phyloP scores from a whole-genome alignment of 768 basidiomycete species.

The Leccinellum albellum region DNA sequence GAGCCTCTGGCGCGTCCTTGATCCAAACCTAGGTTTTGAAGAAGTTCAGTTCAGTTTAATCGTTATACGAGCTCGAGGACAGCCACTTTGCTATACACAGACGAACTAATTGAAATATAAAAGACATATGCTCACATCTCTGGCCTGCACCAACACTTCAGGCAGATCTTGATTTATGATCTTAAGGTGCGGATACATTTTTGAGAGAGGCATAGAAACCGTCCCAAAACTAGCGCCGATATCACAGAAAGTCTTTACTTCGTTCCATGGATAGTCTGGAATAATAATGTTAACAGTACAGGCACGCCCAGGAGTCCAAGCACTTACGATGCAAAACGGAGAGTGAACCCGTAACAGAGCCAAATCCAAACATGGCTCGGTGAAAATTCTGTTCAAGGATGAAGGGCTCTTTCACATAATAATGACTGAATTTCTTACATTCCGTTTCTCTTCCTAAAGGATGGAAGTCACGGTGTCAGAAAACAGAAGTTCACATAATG shows the following conservation, averaged over 20 bases:
- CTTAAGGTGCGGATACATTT: slow-evolving; percentile 23
- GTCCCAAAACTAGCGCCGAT: slow-evolving; percentile 29
- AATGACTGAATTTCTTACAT: slow-evolving; percentile 2
- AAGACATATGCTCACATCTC: slow-evolving; percentile 11
- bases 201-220: slow-evolving; percentile 26
- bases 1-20: neutral
- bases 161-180: slow-evolving; percentile 29
- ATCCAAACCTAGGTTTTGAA: neutral
- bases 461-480: neutral
- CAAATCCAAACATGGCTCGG: slow-evolving; percentile 21
- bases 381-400: slow-evolving; percentile 17
- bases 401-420: neutral
- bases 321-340: slow-evolving; percentile 22
- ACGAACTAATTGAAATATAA: neutral
- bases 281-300: neutral
- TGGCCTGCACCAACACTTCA: slow-evolving; percentile 20
- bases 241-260: slow-evolving; percentile 25
- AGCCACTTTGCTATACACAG: neutral
- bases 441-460: slow-evolving; percentile 11
- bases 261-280: slow-evolving; percentile 26
- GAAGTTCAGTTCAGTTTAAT: neutral
- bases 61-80: neutral
- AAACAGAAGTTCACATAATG: neutral
- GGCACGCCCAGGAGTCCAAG: neutral
- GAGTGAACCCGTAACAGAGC: slow-evolving; percentile 19